These are phyloP conservation scores for Penicillium sumatraense DNA, from an alignment of 2,329 filamentous ascomycete genomes.

Conservation along the genomic window DNA sequence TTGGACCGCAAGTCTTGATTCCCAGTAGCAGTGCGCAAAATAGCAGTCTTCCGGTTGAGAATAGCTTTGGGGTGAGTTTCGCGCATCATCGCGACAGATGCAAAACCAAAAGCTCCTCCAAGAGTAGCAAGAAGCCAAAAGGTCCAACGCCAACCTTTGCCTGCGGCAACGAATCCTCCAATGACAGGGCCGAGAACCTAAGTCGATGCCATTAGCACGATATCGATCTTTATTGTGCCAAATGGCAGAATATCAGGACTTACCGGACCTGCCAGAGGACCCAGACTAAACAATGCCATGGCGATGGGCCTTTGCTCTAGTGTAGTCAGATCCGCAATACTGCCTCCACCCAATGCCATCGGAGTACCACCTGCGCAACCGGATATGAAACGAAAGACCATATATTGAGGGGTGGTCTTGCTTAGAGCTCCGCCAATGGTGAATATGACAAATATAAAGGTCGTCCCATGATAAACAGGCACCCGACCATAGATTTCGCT, in stretches of 20 bases:
- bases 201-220: no score
- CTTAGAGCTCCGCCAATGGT: slow-evolving; percentile 66
- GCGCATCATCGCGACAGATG: slow-evolving; percentile 61
- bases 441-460: slow-evolving; percentile 65
- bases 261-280: no score
- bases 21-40: slow-evolving; percentile 40
- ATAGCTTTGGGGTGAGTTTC: slow-evolving; percentile 68
- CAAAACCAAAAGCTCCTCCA: slow-evolving; percentile 57
- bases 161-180: slow-evolving; percentile 36
- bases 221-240: no score
- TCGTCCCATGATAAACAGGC: slow-evolving; percentile 60
- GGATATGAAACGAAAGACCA: slow-evolving; percentile 1
- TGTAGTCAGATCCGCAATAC: slow-evolving; percentile 21
- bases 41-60: slow-evolving; percentile 56
- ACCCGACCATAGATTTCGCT: slow-evolving; percentile 69
- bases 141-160: slow-evolving; percentile 55
- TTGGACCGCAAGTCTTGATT: slow-evolving; percentile 27
- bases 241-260: slow-evolving; percentile 20
- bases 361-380: slow-evolving; percentile 33
- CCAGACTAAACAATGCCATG: slow-evolving; percentile 39
- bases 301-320: slow-evolving; percentile 49
- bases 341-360: slow-evolving; percentile 55
- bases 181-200: slow-evolving; percentile 52
- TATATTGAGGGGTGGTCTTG: slow-evolving; percentile 26
- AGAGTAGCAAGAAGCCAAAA: slow-evolving; percentile 67